These are phyloP conservation scores for Leucaena leucocephala DNA, from an alignment of 306 rosid genomes.

Conservation along the genomic window DNA sequence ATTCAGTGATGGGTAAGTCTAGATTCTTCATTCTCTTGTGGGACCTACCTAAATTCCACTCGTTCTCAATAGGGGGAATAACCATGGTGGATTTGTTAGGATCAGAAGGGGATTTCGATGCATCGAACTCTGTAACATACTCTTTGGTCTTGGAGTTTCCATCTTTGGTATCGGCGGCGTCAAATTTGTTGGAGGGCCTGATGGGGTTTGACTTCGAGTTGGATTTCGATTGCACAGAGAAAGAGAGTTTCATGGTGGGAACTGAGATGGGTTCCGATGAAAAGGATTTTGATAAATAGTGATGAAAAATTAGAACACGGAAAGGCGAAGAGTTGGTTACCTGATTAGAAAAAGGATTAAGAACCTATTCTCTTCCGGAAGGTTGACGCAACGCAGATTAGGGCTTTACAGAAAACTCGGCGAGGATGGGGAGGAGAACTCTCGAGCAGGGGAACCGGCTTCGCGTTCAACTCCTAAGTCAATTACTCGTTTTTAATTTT, in stretches of 20 bases:
- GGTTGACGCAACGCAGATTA: not conserved
- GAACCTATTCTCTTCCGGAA: not conserved
- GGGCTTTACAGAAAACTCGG: not conserved
- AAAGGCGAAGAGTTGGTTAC: not conserved
- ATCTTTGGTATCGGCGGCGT: not conserved
- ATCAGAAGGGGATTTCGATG: constrained; percentile 37
- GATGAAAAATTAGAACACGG: not conserved
- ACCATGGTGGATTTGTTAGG: constrained; percentile 17
- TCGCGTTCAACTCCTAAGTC: too few species aligned
- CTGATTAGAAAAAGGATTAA: not conserved
- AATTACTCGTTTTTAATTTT: too few species aligned
- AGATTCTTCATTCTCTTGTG: constrained; percentile 42
- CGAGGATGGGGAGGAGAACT: not conserved
- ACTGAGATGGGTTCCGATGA: not conserved
- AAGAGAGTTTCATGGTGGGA: constrained; percentile 47
- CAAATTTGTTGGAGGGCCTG: constrained; percentile 32
- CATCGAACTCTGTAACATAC: constrained; percentile 45
- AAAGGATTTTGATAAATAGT: not conserved
- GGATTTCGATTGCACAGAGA: constrained; percentile 49
- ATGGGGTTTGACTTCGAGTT: constrained; percentile 41
- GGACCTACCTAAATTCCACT: constrained; percentile 43
- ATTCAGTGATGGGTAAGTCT: constrained; percentile 17
- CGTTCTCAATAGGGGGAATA: constrained; percentile 42
- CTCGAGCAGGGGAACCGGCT: not conserved
- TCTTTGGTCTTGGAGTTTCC: not conserved